Evolutionary conservation across 768 basidiomycete genomes (phyloP), one percentile per base, ranked within the genome.

Genomic region (Lyophyllum shimeji): DNA sequence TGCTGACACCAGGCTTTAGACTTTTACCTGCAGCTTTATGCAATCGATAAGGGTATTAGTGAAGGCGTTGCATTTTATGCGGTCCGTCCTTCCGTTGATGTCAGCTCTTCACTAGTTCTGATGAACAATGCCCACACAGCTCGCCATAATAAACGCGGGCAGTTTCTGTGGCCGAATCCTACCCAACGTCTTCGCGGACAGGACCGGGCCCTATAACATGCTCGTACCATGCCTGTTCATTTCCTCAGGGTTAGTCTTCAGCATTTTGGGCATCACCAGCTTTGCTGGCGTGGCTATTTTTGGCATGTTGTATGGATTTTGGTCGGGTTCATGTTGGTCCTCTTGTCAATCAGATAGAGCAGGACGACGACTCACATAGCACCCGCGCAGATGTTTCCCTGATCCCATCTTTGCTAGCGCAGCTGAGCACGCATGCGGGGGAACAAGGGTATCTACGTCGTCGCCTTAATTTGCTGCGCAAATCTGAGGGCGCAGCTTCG

Each of bases 21-120:
- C 63, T 83, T 84, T 62, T 83, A 83, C 65, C 65, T 84, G 3
- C 81, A 84, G 61, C 71, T 83, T 1, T 83, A 75, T 56, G 72
- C 80, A 3, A 65, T 79, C 7, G 60, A 73, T 33, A 71, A 78
- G 53, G 77, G 78, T 8, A 68, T 82, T 11, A 61, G 68, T 18
- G 56, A 69, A 7, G 63, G 60, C 15, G 64, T 79, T 1, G 77
- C 79, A 3, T 81, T 82, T 54, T 82, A 83, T 59, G 68, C 71
- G 18, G 82, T 83, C 63, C 42, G 72, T 63, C 61, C 60, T 56
- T 25, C 25, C 37, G 17, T 53, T 39, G 21, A 52, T 11, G 52
- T 15, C 4, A 5, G 11, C 37, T 13, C 37, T 3, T n/a, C 37
- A 12, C 5, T 13, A 3, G 13, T 39, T 13, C 37, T 39, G n/a